phyloP scores from a whole-genome alignment of 495 filamentous ascomycete species.

The Neurospora sp. region DNA sequence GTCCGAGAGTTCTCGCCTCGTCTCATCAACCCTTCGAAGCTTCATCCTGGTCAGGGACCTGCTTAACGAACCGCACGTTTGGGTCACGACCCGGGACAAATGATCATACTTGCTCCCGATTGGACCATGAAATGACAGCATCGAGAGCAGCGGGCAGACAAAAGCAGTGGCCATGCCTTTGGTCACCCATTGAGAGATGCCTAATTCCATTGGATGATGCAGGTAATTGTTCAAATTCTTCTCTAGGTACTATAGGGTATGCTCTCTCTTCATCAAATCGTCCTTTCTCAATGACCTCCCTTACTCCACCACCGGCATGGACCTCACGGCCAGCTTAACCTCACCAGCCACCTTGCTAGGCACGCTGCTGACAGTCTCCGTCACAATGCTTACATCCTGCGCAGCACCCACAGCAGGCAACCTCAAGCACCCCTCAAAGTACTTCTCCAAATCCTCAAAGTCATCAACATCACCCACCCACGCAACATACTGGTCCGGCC shows the following conservation, averaged over 20 bases:
- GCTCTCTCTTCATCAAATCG: background rate
- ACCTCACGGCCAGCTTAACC: background rate
- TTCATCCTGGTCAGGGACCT: background rate
- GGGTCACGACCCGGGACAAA: background rate
- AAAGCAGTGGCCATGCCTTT: too few species aligned
- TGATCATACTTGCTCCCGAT: background rate
- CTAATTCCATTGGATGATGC: background rate
- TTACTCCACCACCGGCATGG: background rate
- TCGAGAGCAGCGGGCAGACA: background rate
- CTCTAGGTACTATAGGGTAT: background rate
- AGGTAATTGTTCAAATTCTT: background rate
- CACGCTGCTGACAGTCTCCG: background rate
- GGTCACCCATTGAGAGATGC: too few species aligned
- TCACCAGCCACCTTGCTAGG: background rate
- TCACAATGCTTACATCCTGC: background rate
- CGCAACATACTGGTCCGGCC: conserved; percentile 57
- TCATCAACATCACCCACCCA: conserved; percentile 48
- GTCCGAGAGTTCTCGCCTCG: background rate
- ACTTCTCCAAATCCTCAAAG: conserved; percentile 29
- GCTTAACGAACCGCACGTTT: background rate
- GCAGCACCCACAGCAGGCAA: conserved; percentile 1
- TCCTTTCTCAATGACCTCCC: background rate
- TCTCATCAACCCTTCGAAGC: background rate
- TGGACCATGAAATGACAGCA: background rate
- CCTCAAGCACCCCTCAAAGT: conserved; percentile 26